phyloP scores from a whole-genome alignment of 2,329 filamentous ascomycete species.

The Raffaelea albimanens region DNA sequence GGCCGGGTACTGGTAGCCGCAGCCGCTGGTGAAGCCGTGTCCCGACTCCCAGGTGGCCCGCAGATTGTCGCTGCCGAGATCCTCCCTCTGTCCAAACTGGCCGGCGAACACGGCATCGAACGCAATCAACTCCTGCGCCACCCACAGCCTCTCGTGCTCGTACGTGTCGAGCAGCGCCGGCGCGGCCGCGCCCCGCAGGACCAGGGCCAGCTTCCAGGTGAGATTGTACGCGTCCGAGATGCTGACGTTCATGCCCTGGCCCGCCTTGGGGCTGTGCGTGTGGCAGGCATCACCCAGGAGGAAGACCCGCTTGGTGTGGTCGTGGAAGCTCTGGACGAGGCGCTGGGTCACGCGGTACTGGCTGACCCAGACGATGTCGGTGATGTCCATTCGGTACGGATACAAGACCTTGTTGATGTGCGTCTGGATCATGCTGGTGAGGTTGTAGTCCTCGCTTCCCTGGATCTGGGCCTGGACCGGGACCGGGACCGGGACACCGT shows the following conservation, averaged over 20 bases:
- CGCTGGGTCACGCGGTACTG: no score
- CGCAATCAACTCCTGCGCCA: background rate
- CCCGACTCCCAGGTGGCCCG: background rate
- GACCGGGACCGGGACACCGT: no score
- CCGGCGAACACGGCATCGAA: background rate
- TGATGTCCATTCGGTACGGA: no score
- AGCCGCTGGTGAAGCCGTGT: background rate
- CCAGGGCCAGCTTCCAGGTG: slow-evolving; percentile 40
- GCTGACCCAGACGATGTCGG: no score
- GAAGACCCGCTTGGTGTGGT: no score
- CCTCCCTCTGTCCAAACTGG: background rate
- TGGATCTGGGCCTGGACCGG: no score
- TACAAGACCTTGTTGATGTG: no score
- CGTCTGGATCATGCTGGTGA: no score
- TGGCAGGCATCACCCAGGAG: no score
- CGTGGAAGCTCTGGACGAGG: no score
- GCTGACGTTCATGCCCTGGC: slow-evolving; percentile 51
- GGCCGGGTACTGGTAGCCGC: background rate
- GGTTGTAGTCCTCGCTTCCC: no score
- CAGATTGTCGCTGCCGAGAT: background rate
- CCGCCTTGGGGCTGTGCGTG: slow-evolving; percentile 56
- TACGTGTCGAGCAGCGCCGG: background rate
- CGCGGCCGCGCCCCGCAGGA: background rate
- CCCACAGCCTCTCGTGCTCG: background rate
- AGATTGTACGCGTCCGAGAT: slow-evolving; percentile 54